These are phyloP conservation scores for Colletotrichum lindemuthianum DNA, from an alignment of 2,329 filamentous ascomycete genomes.

Conservation along the genomic window DNA sequence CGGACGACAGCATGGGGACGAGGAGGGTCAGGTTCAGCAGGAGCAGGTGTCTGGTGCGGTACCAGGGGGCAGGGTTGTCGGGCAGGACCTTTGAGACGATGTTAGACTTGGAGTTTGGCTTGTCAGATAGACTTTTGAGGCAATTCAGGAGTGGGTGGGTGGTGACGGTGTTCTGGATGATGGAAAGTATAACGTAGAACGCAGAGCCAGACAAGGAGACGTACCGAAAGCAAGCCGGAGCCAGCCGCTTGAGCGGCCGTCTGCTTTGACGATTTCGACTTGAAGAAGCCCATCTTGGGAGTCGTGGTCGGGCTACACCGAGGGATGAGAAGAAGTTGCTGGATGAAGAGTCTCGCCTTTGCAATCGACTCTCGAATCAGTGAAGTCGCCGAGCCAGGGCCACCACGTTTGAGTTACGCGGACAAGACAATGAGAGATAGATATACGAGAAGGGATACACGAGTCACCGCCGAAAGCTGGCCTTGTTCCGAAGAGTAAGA, in stretches of 20 bases:
- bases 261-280: slow-evolving; percentile 16
- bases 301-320: slow-evolving; percentile 20
- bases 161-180: not conserved
- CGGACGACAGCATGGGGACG: slow-evolving; percentile 53
- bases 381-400: slow-evolving; percentile 19
- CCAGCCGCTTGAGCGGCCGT: slow-evolving; percentile 21
- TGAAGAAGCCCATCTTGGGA: slow-evolving; percentile 22
- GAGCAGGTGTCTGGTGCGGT: slow-evolving; percentile 52
- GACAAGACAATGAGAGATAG: not conserved
- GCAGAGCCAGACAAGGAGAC: not conserved
- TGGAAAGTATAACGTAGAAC: not conserved
- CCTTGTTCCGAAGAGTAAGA: too few relatives aligned
- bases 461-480: not conserved
- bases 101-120: not conserved
- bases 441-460: slow-evolving; percentile 5
- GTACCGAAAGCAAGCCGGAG: slow-evolving; percentile 25
- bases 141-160: too few relatives aligned
- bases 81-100: slow-evolving; percentile 48
- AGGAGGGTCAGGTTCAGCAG: slow-evolving; percentile 55
- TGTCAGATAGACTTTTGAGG: too few relatives aligned
- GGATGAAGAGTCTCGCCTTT: slow-evolving; percentile 2
- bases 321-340: slow-evolving; percentile 6
- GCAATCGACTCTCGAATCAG: slow-evolving; percentile 12
- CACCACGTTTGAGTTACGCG: not conserved
- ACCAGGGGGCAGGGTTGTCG: slow-evolving; percentile 53